Percentiles rank a stretch among this genome's conserved stretches.
Evolutionary conservation across 2,329 filamentous ascomycete species (phyloP).

Genomic region (Epichloe sp.): DNA sequence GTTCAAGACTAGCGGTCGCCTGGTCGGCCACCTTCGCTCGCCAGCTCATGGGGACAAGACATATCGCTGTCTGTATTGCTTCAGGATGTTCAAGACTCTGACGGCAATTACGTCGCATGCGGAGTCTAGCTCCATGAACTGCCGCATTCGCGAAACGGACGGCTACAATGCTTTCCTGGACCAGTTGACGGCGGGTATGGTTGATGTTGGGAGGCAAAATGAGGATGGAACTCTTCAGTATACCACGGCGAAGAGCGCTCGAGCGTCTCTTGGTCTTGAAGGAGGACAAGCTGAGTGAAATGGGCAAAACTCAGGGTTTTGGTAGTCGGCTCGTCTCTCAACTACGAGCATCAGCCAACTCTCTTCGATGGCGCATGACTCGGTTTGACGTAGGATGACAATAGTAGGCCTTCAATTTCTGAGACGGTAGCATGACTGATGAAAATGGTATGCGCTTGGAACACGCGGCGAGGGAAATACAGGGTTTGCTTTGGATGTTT

Average conservation of each 20-base stretch:
- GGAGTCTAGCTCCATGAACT: conserved; percentile 29
- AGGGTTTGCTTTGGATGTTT: too few relatives aligned
- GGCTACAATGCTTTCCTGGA: conserved; percentile 21
- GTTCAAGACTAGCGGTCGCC: conserved; percentile 18
- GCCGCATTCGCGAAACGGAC: conserved; percentile 28
- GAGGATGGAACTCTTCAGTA: conserved; percentile 17
- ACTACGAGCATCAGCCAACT: too few relatives aligned
- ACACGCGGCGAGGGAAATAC: too few relatives aligned
- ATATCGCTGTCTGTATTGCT: conserved; percentile 32
- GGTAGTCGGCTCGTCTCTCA: neutral
- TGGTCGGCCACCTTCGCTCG: conserved; percentile 32
- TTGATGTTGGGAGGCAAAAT: conserved; percentile 13
- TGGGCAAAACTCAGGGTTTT: neutral
- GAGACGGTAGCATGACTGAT: too few relatives aligned
- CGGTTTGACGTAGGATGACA: too few relatives aligned
- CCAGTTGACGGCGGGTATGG: conserved; percentile 19
- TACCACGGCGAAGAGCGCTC: conserved; percentile 10
- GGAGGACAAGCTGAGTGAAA: neutral
- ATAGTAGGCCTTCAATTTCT: too few relatives aligned
- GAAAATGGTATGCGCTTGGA: too few relatives aligned
- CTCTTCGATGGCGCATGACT: too few relatives aligned
- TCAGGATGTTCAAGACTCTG: conserved; percentile 25
- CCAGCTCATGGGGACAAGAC: conserved; percentile 22
- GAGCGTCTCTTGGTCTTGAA: neutral
- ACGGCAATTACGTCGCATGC: conserved; percentile 34